A percentile compares a stretch with the other conserved stretches of the same genome.
Conservation (phyloP, 768 basidiomycete species). For the Hirschioporus abietinus region DNA sequence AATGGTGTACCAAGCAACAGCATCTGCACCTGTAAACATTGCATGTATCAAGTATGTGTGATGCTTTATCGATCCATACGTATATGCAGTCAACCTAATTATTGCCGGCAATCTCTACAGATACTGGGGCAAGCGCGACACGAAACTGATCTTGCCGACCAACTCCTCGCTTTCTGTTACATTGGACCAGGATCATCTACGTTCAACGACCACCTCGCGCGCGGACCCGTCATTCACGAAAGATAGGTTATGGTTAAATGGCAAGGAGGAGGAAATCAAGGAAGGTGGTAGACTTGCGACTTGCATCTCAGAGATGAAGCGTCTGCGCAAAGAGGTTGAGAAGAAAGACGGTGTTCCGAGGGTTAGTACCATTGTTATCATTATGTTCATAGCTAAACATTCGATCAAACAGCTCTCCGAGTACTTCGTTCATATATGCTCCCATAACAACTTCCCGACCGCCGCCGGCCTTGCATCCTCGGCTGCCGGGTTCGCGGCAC, state of each 20-base stretch:
- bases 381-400: slow-evolving; percentile 10
- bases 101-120: slow-evolving; percentile 32
- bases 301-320: slow-evolving; percentile 85
- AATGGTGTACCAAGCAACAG: slow-evolving; percentile 70
- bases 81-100: slow-evolving; percentile 7
- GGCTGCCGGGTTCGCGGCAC: slow-evolving; percentile 94
- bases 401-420: slow-evolving; percentile 48
- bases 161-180: slow-evolving; percentile 99
- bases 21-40: slow-evolving; percentile 93
- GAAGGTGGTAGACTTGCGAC: slow-evolving; percentile 69
- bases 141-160: slow-evolving; percentile 90
- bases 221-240: slow-evolving; percentile 67
- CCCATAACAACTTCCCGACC: slow-evolving; percentile 98
- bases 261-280: slow-evolving; percentile 86
- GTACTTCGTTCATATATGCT: slow-evolving; percentile 81
- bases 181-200: slow-evolving; percentile 91
- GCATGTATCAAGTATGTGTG: slow-evolving; percentile 92
- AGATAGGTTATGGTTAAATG: slow-evolving; percentile 94
- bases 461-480: slow-evolving; percentile 97
- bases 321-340: slow-evolving; percentile 68
- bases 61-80: slow-evolving; percentile 1
- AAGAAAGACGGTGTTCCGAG: slow-evolving; percentile 61
- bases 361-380: slow-evolving; percentile 33
- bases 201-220: slow-evolving; percentile 89
- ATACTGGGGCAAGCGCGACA: slow-evolving; percentile 99